These are phyloP conservation scores for Dicorynia guianensis DNA, from an alignment of 306 rosid species.

Conservation along the genomic window DNA sequence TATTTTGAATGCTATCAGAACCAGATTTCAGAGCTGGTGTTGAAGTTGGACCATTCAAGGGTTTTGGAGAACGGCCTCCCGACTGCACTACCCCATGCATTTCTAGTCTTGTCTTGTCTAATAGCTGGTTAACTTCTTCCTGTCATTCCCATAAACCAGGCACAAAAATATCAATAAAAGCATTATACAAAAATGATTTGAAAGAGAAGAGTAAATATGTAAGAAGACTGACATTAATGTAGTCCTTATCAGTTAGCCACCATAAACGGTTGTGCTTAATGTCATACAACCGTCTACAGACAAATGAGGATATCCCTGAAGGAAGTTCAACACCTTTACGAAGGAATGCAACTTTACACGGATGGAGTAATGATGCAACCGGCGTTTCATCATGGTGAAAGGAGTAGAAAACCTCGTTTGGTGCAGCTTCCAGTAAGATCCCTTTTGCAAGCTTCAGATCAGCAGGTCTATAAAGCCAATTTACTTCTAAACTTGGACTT, in stretches of 20 bases:
- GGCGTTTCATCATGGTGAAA: too few species aligned
- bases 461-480: constrained; percentile 73
- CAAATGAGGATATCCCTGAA: constrained; percentile 89
- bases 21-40: constrained; percentile 74
- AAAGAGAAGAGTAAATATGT: constrained; percentile 5
- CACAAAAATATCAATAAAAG: constrained; percentile 17
- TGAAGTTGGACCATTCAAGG: constrained; percentile 79
- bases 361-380: constrained; percentile 66
- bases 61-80: constrained; percentile 95
- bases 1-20: constrained; percentile 77
- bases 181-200: constrained; percentile 14
- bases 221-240: constrained; percentile 73
- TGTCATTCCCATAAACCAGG: constrained; percentile 62
- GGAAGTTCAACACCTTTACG: constrained; percentile 93
- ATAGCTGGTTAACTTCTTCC: constrained; percentile 86
- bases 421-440: too few species aligned
- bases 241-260: constrained; percentile 92
- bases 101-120: constrained; percentile 81
- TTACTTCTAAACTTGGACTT: constrained; percentile 67
- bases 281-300: constrained; percentile 88
- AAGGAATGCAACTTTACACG: constrained; percentile 95
- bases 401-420: too few species aligned
- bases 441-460: too few species aligned
- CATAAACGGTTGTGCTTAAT: constrained; percentile 78
- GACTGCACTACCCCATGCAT: constrained; percentile 94